Evolutionary conservation across 2,329 filamentous ascomycete species (phyloP), one percentile per base, ranked within the genome.

Genomic region (Allantophomopsis cytisporea): DNA sequence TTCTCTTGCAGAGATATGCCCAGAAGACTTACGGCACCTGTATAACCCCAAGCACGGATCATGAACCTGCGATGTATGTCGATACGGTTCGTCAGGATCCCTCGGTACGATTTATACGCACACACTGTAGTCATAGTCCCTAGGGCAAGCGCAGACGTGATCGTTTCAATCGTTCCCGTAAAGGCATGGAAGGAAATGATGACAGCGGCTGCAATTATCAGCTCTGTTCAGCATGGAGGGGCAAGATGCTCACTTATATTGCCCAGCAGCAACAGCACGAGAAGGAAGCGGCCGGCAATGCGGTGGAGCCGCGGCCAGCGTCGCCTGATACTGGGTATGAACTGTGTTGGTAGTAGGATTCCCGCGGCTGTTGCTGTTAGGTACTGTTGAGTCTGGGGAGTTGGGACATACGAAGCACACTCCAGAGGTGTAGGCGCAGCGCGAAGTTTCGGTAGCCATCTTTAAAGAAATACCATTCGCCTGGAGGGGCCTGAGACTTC

Each of bases 311-410:
- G 23, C 8, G 39, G 39, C 14, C 40, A 46, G 18, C 39, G 40
- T 13, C 37, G 41, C 17, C 42, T 38, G 17, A 46, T 42, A 10
- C 39, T 34, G 7, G 44, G 44, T 7, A 46, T 8, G 18, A 46
- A 46, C 38, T 46, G 44, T 14, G 44, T 14, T 10, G 44, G 44
- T 4, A 44, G 32, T 4, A 44, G 11, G 7, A 44, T 41, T 12
- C 44, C 44, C n/a, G 42, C 42, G 31, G 44, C 44, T 46, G 15
- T 35, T 31, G 8, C n/a, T 15, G 11, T 14, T 38, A 8, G 35
- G 7, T 23, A 16, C 23, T 21, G 13, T 21, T 15, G 14, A 5
- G 15, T 5, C 14, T 8, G 20, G 37, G 15, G 10, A 12, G n/a
- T 7, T 15, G 11, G 7, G 16, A 38, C 43, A 35, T 23, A 44